These are phyloP conservation scores for Aspergillus carlsbadensis DNA, from an alignment of 495 filamentous ascomycete genomes.

Conservation along the genomic window DNA sequence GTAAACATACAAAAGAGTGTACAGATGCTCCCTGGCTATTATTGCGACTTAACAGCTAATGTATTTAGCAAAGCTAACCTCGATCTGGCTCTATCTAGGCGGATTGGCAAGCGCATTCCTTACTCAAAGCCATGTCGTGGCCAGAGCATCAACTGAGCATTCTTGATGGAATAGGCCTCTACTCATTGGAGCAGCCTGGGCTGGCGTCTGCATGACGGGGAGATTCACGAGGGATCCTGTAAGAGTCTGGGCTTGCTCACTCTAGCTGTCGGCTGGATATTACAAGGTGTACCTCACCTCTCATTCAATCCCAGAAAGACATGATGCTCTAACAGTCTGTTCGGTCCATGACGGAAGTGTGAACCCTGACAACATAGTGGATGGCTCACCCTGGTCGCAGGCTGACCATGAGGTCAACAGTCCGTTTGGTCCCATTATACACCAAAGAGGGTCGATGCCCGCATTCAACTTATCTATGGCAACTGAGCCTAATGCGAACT, in stretches of 20 bases:
- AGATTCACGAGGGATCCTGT: neutral
- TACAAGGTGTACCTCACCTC: neutral
- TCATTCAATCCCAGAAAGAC: neutral
- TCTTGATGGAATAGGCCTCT: too few relatives aligned
- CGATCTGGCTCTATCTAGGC: constrained; percentile 8
- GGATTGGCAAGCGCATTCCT: neutral
- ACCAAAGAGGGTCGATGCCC: constrained; percentile 8
- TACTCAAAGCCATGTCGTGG: neutral
- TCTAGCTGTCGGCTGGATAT: neutral
- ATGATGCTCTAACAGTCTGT: constrained; percentile 3
- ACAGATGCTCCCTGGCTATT: constrained; percentile 15
- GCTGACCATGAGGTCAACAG: constrained; percentile 11
- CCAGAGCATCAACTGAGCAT: neutral
- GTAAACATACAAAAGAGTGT: constrained; percentile 11
- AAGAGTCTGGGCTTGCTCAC: neutral
- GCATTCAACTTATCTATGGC: constrained; percentile 17
- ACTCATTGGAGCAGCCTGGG: neutral
- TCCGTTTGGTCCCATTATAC: constrained; percentile 9
- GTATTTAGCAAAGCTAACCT: constrained; percentile 8
- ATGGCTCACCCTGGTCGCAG: constrained; percentile 20
- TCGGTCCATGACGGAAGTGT: constrained; percentile 15
- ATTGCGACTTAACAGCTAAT: constrained; percentile 11
- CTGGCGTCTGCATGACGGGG: neutral
- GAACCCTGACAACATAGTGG: constrained; percentile 19
- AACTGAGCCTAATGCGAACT: too few relatives aligned